These are phyloP conservation scores for Cytospora mali DNA, from an alignment of 2,329 filamentous ascomycete genomes.

Conservation along the genomic window DNA sequence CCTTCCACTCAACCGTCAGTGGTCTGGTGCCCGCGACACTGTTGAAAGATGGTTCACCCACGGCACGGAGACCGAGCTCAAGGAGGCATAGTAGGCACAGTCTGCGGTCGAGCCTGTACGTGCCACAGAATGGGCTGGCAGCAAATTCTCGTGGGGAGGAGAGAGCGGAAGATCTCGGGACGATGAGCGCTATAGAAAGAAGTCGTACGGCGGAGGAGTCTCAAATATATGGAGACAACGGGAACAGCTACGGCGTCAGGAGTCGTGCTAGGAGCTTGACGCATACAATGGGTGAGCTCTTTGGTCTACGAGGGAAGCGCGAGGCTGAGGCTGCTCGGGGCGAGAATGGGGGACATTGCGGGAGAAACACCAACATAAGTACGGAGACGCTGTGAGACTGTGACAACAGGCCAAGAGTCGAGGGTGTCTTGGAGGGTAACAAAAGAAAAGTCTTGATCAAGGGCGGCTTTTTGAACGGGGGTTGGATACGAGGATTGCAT, in stretches of 20 bases:
- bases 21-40: constrained; percentile 60
- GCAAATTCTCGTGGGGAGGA: constrained; percentile 24
- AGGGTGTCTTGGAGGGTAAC: no score
- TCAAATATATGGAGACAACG: background rate
- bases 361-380: background rate
- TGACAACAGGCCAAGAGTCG: no score
- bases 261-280: constrained; percentile 29
- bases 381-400: constrained; percentile 11
- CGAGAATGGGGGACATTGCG: background rate
- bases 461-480: background rate
- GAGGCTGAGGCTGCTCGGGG: background rate
- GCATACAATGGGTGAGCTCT: constrained; percentile 25
- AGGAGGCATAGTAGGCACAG: constrained; percentile 53
- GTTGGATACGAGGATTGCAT: background rate
- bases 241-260: constrained; percentile 20
- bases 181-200: constrained; percentile 24
- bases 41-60: constrained; percentile 47
- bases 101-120: constrained; percentile 58
- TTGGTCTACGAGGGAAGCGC: constrained; percentile 21
- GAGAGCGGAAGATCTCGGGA: constrained; percentile 27
- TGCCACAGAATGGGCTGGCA: constrained; percentile 48
- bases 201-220: constrained; percentile 18
- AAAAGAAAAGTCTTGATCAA: background rate
- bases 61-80: constrained; percentile 43
- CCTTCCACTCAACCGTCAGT: constrained; percentile 61